Evolutionary conservation across 768 basidiomycete genomes (phyloP).

Genomic region (Kwoniella europaea): DNA sequence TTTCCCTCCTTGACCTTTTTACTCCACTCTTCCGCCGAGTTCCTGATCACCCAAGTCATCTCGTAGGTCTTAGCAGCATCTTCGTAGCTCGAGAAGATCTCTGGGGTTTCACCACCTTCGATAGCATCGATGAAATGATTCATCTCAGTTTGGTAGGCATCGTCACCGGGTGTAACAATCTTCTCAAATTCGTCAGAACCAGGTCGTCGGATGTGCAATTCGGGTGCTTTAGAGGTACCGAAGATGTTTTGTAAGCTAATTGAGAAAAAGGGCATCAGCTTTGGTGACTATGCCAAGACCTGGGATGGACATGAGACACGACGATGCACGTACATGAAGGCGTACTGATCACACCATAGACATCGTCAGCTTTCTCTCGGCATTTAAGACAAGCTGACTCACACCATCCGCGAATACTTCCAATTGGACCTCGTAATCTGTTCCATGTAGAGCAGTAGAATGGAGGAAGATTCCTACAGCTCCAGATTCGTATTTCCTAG

Average conservation of each 20-base stretch:
- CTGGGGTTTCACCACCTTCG: constrained; percentile 70
- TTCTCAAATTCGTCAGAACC: constrained; percentile 55
- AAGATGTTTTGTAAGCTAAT: constrained; percentile 72
- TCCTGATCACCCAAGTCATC: constrained; percentile 90
- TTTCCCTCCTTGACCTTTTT: constrained; percentile 1
- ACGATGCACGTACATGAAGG: constrained; percentile 40
- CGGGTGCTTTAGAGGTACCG: constrained; percentile 68
- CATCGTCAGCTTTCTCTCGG: background rate
- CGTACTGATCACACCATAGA: constrained; percentile 62
- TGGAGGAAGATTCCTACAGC: constrained; percentile 92
- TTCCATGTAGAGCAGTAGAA: constrained; percentile 83
- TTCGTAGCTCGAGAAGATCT: constrained; percentile 81
- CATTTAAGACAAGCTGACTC: constrained; percentile 15
- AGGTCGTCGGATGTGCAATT: constrained; percentile 72
- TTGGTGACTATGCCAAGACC: no score
- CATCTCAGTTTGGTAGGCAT: constrained; percentile 74
- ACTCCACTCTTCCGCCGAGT: constrained; percentile 37
- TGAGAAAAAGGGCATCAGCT: no score
- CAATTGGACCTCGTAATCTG: constrained; percentile 88
- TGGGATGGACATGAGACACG: background rate
- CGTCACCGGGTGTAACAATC: constrained; percentile 46
- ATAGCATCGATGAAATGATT: constrained; percentile 78
- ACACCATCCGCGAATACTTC: constrained; percentile 89
- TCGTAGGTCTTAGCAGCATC: constrained; percentile 85
- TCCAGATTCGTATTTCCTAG: constrained; percentile 83